Base-by-base conservation (phyloP, 306 rosid species). In the Prunus mongolica region DNA sequence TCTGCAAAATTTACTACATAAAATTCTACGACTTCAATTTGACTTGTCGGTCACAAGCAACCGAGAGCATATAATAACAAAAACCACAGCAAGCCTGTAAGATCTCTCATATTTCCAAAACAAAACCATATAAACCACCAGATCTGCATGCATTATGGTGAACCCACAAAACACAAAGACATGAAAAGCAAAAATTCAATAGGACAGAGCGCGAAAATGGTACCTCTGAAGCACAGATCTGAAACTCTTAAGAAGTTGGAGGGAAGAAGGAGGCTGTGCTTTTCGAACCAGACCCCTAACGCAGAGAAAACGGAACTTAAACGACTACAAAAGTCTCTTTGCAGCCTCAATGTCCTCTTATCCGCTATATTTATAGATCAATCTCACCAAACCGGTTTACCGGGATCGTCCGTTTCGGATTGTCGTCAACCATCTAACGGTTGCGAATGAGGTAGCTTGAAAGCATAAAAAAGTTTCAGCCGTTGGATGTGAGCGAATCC, bases 291-390 rank as follows among this genome's bases (percentile, higher is more conserved):
- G 65, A 79, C 74, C 77, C 51, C 76, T 22, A 8, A 22, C 4
- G 54, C 55, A 60, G 28, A 15, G 65, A 32, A 45, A 71, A 38
- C 9, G 52, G 19, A 19, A 27, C 45, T 47, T 50, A 51, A 7
- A 62, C 74, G 84, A 81, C 83, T 18, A 25, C 72, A 46, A 55
- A 15, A 32, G 54, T 14, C 72, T 65, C 30, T 51, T 13, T 49
- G 30, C 12, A 13, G 5, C 3, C 30, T 20, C 10, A 5, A 10
- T 14, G 4, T 1, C 68, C 27, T 28, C 58, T 65, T 20, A 5
- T 12, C 24, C 44, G 30, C 10, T 52, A 73, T 86, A 78, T 86
- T 88, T 89, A 88, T 91, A 91, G 63, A 54, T 1, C 45, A n/a
- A 55, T 6, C 60, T 47, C 2, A 8, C 34, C 18, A 8, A 24